A percentile compares a stretch with the other conserved stretches of the same genome.
Conservation (phyloP, 2,329 filamentous ascomycete species). For the Domatiomyces globalis region DNA sequence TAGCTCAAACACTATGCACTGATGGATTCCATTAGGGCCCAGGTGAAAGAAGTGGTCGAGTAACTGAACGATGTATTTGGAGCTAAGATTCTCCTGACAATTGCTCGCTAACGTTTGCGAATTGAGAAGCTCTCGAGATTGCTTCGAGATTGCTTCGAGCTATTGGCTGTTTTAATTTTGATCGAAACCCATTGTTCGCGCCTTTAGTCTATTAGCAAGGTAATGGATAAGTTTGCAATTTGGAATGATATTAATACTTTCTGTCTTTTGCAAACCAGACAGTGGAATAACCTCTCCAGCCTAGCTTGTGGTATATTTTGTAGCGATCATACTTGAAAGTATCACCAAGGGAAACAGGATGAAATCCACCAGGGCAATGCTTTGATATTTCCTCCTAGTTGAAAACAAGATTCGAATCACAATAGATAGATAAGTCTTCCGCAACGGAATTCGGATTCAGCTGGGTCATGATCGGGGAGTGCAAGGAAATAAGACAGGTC, state of each 20-base stretch:
- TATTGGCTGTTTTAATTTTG: constrained; percentile 3
- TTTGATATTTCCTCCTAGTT: constrained; percentile 2
- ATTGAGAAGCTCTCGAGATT: constrained; percentile 2
- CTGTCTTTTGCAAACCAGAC: constrained; percentile 24
- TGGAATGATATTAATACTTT: background rate
- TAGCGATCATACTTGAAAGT: constrained; percentile 21
- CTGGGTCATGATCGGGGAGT: no score
- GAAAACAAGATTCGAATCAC: background rate
- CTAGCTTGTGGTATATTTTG: constrained; percentile 26
- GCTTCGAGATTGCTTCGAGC: no score
- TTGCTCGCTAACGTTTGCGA: background rate
- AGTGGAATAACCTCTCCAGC: constrained; percentile 24
- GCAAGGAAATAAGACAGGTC: no score
- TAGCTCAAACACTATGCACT: constrained; percentile 12
- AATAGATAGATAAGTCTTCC: constrained; percentile 2
- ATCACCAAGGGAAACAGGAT: constrained; percentile 23
- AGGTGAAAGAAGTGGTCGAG: constrained; percentile 7
- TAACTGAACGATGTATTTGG: constrained; percentile 3
- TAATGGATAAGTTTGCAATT: no score
- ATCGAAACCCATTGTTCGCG: constrained; percentile 3
- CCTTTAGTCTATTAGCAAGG: constrained; percentile 3
- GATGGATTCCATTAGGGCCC: constrained; percentile 5
- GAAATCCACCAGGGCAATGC: constrained; percentile 39
- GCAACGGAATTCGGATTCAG: background rate
- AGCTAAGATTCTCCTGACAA: background rate